Evolutionary conservation across 2,329 filamentous ascomycete genomes (phyloP).

Genomic region (Fusarium verrucosum): DNA sequence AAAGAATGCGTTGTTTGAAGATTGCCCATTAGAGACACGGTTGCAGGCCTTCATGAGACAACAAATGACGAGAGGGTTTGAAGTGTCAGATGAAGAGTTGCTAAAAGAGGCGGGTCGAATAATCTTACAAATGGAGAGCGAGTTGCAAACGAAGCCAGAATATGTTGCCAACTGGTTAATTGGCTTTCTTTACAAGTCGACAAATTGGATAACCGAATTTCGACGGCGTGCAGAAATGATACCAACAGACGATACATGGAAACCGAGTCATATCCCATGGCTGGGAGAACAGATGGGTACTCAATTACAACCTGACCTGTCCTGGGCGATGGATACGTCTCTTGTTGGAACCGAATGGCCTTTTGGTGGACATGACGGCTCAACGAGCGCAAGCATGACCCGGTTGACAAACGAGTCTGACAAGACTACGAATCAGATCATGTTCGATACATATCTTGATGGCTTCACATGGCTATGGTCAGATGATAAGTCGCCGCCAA

Average conservation of each 20-base stretch:
- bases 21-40: constrained; percentile 22
- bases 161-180: constrained; percentile 32
- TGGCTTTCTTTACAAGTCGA: constrained; percentile 11
- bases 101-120: constrained; percentile 23
- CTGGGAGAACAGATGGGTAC: neutral
- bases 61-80: neutral
- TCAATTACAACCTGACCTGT: neutral
- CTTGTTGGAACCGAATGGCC: neutral
- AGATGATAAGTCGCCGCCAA: neutral
- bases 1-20: constrained; percentile 29
- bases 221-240: constrained; percentile 3
- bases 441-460: neutral
- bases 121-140: constrained; percentile 25
- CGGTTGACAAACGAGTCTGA: neutral
- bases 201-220: constrained; percentile 17
- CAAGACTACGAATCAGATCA: neutral
- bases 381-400: neutral
- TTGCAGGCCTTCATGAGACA: constrained; percentile 11
- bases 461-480: constrained; percentile 4
- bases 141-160: constrained; percentile 20
- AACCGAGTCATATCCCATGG: neutral
- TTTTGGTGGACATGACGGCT: neutral
- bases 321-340: neutral
- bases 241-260: neutral
- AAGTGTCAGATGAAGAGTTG: constrained; percentile 5